Base-by-base conservation (phyloP, 1,139 yeast species). In the Neolecta irregularis region DNA sequence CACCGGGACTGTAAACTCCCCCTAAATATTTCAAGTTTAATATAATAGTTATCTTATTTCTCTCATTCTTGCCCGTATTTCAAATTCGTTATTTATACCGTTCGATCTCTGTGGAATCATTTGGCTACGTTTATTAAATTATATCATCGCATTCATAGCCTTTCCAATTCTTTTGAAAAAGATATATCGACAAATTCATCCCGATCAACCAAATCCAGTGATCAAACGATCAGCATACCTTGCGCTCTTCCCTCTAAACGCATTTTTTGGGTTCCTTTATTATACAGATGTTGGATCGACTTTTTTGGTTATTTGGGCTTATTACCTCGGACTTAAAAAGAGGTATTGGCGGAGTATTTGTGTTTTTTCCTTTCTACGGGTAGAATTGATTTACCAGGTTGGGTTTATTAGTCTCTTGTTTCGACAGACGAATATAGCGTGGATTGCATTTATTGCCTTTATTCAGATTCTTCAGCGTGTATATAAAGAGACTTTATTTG, bases 221-320 rank as follows among this genome's bases (percentile, higher is more conserved):
- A 6, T 16, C 7, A 8, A n/a, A 16, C 24, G 22, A 8, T 23
- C 19, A 3, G 22, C 22, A 6, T 11, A 12, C 11, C 16, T 79
- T 6, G 56, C 65, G 26, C 52, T 71, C 9, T 70, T 74, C 46
- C 96, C 99, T 1, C 59, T 85, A 37, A 49, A 85, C 38, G 64
- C 73, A 28, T 65, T 83, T 6, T 88, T 74, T 53, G 73, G 76
- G 47, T 71, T 73, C 33, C 57, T 88, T 32, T 91, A 73, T 55
- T 91, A 88, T 56, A 88, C 99, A 0, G 98, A 88, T 53, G 74
- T 83, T 1, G 83, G 95, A 95, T 71, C 95, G 0, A 69, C 91
- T 0, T 64, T 78, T 1, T 57, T 80, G 30, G 66, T 85, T 6
- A 45, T 79, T 34, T 64, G 57, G 25, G 65, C 67, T 22, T 62